Evolutionary conservation across 495 filamentous ascomycete species (phyloP).

Genomic region (Immersiella caudata): DNA sequence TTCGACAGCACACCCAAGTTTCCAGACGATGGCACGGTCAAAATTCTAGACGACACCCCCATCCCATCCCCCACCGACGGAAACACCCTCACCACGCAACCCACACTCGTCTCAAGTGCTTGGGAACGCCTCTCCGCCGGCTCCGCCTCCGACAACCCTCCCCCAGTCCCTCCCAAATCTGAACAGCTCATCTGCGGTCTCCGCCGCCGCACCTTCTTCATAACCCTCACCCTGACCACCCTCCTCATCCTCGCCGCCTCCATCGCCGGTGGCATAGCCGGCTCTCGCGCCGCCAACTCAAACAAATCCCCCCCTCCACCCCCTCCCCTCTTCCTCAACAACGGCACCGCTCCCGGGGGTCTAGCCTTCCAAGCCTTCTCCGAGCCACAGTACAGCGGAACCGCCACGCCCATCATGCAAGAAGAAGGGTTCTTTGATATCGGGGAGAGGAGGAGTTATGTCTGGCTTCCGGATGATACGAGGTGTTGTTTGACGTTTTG

Average conservation of each 20-base stretch:
- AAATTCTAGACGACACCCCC: conserved; percentile 3
- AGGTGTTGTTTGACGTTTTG: conserved; percentile 37
- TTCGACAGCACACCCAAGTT: conserved; percentile 34
- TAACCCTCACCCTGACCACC: conserved; percentile 20
- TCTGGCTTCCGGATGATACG: conserved; percentile 28
- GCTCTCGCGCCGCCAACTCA: conserved; percentile 15
- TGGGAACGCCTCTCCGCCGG: conserved; percentile 25
- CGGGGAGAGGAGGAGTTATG: conserved; percentile 23
- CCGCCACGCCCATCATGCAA: conserved; percentile 12
- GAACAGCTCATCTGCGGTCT: conserved; percentile 31
- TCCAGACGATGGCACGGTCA: not conserved
- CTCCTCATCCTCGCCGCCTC: conserved; percentile 30
- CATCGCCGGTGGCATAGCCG: conserved; percentile 36
- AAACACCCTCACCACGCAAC: conserved; percentile 12
- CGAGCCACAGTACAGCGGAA: conserved; percentile 20
- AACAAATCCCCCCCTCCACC: conserved; percentile 4
- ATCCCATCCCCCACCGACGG: conserved; percentile 7
- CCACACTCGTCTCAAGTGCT: conserved; percentile 8
- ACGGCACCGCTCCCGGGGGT: conserved; percentile 21
- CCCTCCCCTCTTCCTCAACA: conserved; percentile 24
- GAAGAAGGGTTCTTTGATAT: conserved; percentile 33
- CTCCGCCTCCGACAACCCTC: not conserved
- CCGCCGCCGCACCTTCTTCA: conserved; percentile 29
- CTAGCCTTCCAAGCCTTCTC: conserved; percentile 32
- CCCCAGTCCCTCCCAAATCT: not conserved